Base-by-base conservation (phyloP, 2,329 filamentous ascomycete genomes). In the Periglandula ipomoeae region DNA sequence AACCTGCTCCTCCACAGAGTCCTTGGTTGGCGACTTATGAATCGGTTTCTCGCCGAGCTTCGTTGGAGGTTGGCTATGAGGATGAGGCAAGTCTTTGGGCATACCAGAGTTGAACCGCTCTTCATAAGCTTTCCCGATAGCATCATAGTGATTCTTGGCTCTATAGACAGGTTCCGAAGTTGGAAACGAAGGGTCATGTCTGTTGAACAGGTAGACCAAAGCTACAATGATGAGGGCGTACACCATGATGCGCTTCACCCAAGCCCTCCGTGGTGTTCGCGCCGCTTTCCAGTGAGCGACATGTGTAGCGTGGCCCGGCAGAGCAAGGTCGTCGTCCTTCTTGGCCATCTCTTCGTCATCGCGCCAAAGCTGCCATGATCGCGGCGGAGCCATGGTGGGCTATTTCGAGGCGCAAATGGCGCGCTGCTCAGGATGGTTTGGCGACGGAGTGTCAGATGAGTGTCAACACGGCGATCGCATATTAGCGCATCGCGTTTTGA, bases 331-430 rank as follows among this genome's bases (percentile, higher is more conserved):
- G 60, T 82, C 78, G 60, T 81, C 71, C 64, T 79, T 81, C 64
- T 82, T 82, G 46, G 72, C 74, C 61, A 78, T 65, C 56, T 78
- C 75, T 56, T 78, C 76, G 55, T 79, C 72, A 58, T 66, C 71
- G 50, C 71, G 61, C 63, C 75, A 76, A 47, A 74, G 61, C 51
- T 68, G 62, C 52, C 52, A 51, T 26, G 20, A n/a, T 30, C 42
- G 44, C 24, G 45, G 44, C 26, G 27, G 15, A 35, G 48, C 17
- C 52, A 53, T 53, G 19, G n/a, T 47, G 24, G 19, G 3, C 10
- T 5, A 13, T 32, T 9, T 32, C 27, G 27, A 32, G 27, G 9
- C 27, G 9, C 7, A 32, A 13, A 32, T 3, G 10, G 27, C 15
- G 27, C 8, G 17, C 42, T 22, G 24, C 15, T 32, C 17, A 8